Base-by-base conservation (phyloP, 176 grass and related monocot species). In the Saccharum officinarum region DNA sequence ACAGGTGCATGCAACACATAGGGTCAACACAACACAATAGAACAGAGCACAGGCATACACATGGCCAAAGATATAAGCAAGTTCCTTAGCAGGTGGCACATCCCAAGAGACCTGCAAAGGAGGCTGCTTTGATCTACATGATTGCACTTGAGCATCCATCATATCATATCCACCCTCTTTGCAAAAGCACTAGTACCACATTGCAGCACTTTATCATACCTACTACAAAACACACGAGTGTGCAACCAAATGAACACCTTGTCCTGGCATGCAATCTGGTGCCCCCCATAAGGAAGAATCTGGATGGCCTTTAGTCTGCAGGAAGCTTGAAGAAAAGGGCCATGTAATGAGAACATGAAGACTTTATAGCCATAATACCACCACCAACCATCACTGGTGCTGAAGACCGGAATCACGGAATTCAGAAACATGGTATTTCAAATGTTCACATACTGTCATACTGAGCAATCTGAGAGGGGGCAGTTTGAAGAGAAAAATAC, bases 11-110 rank as follows among this genome's bases (percentile, higher is more conserved):
- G 50, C 20, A 78, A 30, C 31, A 63, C 46, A 73, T 4, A 44
- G 44, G 36, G 5, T 59, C 52, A 52, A 40, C 55, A 57, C 18
- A 57, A 57, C 73, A 67, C n/a, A 46, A 3, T 60, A 31, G 0
- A 20, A 34, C 17, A 47, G 61, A 44, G 31, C 31, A 18, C 47
- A 52, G 18, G n/a, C 37, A 31, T 10, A 41, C 26, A n/a, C 8
- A 64, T 66, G 64, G 73, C 47, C 79, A 72, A 83, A 86, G 44
- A 71, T 25, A 71, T 12, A 47, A 71, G 73, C 72, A 77, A 6
- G 70, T 86, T 86, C 88, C 57, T n/a, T 57, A 73, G 64, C 67
- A 64, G 78, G 45, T 78, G 73, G 73, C 20, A 62, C n/a, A 69
- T 7, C 47, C 9, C 18, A 85, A 83, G 73, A 40, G 25, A 39